phyloP scores from a whole-genome alignment of 768 basidiomycete genomes.

The Suillus bovinus region DNA sequence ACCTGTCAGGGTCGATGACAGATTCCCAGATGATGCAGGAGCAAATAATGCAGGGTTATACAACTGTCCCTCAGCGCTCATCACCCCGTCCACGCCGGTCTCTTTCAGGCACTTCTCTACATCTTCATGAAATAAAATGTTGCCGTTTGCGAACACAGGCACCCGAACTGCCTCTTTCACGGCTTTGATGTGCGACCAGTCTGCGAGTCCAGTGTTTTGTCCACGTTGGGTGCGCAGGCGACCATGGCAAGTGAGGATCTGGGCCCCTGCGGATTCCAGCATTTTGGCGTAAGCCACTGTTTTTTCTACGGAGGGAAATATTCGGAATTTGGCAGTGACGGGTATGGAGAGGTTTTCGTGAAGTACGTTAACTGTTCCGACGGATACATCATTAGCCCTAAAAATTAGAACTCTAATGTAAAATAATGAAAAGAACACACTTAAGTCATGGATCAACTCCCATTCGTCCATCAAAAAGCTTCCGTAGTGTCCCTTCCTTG shows the following conservation, averaged over 20 bases:
- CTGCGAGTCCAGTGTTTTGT: slow-evolving; percentile 79
- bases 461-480: slow-evolving; percentile 94
- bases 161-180: slow-evolving; percentile 89
- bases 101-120: slow-evolving; percentile 73
- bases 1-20: slow-evolving; percentile 30
- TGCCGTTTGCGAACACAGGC: slow-evolving; percentile 97
- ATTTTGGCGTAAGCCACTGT: slow-evolving; percentile 95
- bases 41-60: slow-evolving; percentile 88
- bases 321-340: slow-evolving; percentile 94
- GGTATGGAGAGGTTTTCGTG: slow-evolving; percentile 86
- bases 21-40: slow-evolving; percentile 32
- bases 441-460: slow-evolving; percentile 81
- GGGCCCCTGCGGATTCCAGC: slow-evolving; percentile 94
- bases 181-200: slow-evolving; percentile 86
- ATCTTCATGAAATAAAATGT: slow-evolving; percentile 87
- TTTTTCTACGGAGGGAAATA: slow-evolving; percentile 82
- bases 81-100: slow-evolving; percentile 90
- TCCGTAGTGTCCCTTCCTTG: slow-evolving; percentile 83
- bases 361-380: slow-evolving; percentile 71
- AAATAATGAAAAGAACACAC: slow-evolving; percentile 41
- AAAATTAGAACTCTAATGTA: neutral
- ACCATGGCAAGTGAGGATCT: slow-evolving; percentile 93
- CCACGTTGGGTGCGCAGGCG: slow-evolving; percentile 91
- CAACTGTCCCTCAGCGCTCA: slow-evolving; percentile 93
- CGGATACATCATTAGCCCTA: neutral